phyloP scores from a whole-genome alignment of 139 green algal species.

The Spirogloea muscicola region DNA sequence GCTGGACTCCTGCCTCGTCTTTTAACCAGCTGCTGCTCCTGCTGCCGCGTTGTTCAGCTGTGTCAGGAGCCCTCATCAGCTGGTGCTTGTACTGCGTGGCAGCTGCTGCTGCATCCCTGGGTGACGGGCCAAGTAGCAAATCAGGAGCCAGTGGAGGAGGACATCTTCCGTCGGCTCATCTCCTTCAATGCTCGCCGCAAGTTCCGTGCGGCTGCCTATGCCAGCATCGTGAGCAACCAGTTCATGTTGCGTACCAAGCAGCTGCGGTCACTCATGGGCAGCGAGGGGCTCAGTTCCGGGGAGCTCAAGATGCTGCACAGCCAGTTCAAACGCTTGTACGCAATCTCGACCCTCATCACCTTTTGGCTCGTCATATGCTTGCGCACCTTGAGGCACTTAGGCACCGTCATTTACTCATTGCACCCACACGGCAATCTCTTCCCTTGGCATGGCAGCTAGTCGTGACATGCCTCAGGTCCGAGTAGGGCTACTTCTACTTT shows the following conservation, averaged over 20 bases:
- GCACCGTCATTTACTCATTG: too few relatives aligned
- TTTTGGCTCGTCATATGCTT: not conserved
- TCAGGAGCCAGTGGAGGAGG: slow-evolving; percentile 24
- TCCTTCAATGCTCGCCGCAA: slow-evolving; percentile 48
- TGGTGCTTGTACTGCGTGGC: slow-evolving; percentile 9
- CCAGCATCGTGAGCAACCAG: slow-evolving; percentile 31
- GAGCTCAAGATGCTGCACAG: slow-evolving; percentile 43
- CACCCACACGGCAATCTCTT: too few relatives aligned
- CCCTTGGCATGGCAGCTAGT: too few relatives aligned
- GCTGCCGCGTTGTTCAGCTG: not conserved
- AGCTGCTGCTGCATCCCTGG: slow-evolving; percentile 42
- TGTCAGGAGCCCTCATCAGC: too few relatives aligned
- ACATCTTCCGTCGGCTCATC: slow-evolving; percentile 18
- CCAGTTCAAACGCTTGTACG: slow-evolving; percentile 30
- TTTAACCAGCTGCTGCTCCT: not conserved
- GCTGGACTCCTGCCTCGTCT: not conserved
- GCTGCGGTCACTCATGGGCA: slow-evolving; percentile 15
- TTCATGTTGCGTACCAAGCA: slow-evolving; percentile 27
- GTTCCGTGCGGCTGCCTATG: slow-evolving; percentile 43
- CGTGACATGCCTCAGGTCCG: too few relatives aligned
- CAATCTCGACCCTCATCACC: not conserved
- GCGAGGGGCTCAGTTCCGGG: slow-evolving; percentile 9
- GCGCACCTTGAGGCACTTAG: not conserved
- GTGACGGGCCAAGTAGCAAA: slow-evolving; percentile 37
- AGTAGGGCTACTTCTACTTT: too few relatives aligned